Base-by-base conservation (phyloP, 2,329 filamentous ascomycete species). In the Venturia oleaginea region DNA sequence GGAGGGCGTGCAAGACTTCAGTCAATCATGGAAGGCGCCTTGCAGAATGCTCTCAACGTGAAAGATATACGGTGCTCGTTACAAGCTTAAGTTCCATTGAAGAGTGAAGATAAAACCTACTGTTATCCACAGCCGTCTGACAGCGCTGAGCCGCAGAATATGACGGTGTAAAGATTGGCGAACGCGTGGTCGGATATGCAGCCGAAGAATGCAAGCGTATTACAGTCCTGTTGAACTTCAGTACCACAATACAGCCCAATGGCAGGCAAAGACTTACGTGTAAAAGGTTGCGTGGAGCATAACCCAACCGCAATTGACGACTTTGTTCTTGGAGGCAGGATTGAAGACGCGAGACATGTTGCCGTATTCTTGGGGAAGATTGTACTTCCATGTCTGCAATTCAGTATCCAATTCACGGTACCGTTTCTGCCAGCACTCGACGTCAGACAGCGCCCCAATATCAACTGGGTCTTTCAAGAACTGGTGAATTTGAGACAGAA, bases 241-340 rank as follows among this genome's bases (percentile, higher is more conserved):
- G 42, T 59, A 13, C 4, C n/a, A 40, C 13, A 22, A 11, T 27
- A 11, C n/a, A 17, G n/a, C n/a, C 46, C 11, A 19, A 40, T 13
- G 10, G 54, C 59, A 10, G 22, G 40, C 43, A 51, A 32, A 51
- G 15, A 77, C 82, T 79, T 74, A 85, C 81, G 91, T 95, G 74
- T 95, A 90, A 71, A 92, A 96, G 0, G 91, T 92, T 4, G 90
- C 89, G 72, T 96, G 92, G 37, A 96, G 80, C 88, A 96, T 96
- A 61, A 96, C 86, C 88, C 92, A 92, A 62, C 88, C 88, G 72
- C 89, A 91, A 71, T 90, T 91, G 59, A 92, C 79, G 51, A 83
- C 83, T 73, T 90, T 91, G 70, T 83, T 85, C 61, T 61, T 63
- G 3, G 60, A 54, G 24, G 38, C 51, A 55, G 62, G 19, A 59